Conservation (phyloP, 352 stramenopile genomes). For the Thalassiosira ordinaria region DNA sequence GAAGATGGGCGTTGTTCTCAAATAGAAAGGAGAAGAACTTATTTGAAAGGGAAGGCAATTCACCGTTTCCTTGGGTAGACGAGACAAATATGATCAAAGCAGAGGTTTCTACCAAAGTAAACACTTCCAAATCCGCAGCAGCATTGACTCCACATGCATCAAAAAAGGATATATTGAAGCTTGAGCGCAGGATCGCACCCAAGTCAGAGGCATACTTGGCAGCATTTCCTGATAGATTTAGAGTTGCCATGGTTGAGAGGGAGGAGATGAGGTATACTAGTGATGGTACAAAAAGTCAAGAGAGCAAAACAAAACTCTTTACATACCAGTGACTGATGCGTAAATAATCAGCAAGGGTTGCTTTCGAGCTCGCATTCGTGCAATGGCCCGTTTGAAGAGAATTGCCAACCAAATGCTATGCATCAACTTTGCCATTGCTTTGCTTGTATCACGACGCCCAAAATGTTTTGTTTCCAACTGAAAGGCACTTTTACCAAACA, state of each 20-base stretch:
- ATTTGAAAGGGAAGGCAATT: constrained; percentile 34
- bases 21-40: constrained; percentile 53
- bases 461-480: constrained; percentile 19
- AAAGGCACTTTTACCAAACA: constrained; percentile 28
- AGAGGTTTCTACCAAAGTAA: constrained; percentile 6
- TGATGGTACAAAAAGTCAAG: too few relatives aligned
- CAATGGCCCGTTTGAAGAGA: constrained; percentile 3
- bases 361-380: background rate
- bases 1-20: constrained; percentile 21
- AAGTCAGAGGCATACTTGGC: constrained; percentile 44
- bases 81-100: constrained; percentile 44
- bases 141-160: constrained; percentile 42
- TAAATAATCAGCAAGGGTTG: background rate
- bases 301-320: too few relatives aligned
- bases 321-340: background rate
- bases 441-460: constrained; percentile 16
- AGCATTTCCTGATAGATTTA: constrained; percentile 34
- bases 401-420: constrained; percentile 4
- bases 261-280: too few relatives aligned
- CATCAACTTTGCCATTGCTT: constrained; percentile 23
- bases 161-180: constrained; percentile 45
- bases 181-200: constrained; percentile 24
- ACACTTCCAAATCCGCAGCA: constrained; percentile 16
- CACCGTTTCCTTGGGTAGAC: constrained; percentile 51
- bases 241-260: too few relatives aligned